A percentile compares a stretch with the other conserved stretches of the same genome.
phyloP scores from a whole-genome alignment of 2,329 filamentous ascomycete species.

The Camillea tinctor region DNA sequence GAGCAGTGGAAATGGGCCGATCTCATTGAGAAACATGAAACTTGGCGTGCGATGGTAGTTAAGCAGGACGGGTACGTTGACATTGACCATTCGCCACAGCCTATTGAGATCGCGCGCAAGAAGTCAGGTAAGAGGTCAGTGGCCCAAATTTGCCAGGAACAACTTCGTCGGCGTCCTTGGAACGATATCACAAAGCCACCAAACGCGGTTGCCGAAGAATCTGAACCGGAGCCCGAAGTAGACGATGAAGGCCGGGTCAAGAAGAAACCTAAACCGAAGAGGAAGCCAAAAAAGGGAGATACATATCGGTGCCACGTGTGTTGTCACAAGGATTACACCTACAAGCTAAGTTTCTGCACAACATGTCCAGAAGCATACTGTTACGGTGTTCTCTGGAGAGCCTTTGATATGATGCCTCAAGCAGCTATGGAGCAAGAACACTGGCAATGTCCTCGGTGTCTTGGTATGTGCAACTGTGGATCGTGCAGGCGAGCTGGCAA shows the following conservation, averaged over 20 bases:
- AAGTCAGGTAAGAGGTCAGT: slow-evolving; percentile 72
- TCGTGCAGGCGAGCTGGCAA: slow-evolving; percentile 65
- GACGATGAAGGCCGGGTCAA: slow-evolving; percentile 65
- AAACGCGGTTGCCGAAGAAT: slow-evolving; percentile 28
- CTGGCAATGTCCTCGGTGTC: slow-evolving; percentile 89
- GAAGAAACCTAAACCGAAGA: slow-evolving; percentile 61
- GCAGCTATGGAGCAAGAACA: slow-evolving; percentile 74
- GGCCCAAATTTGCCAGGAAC: slow-evolving; percentile 91
- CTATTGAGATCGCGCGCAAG: slow-evolving; percentile 68
- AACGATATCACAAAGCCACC: slow-evolving; percentile 71
- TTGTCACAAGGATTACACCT: slow-evolving; percentile 73
- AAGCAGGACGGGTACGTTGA: slow-evolving; percentile 68
- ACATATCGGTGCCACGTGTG: slow-evolving; percentile 77
- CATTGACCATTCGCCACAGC: slow-evolving; percentile 63
- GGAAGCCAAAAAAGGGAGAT: slow-evolving; percentile 54
- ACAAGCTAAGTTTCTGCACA: slow-evolving; percentile 81
- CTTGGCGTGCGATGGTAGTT: slow-evolving; percentile 78
- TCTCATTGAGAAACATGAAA: slow-evolving; percentile 73
- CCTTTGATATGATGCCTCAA: slow-evolving; percentile 87
- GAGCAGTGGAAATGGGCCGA: slow-evolving; percentile 90
- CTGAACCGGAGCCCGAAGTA: slow-evolving; percentile 49
- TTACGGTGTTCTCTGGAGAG: slow-evolving; percentile 88
- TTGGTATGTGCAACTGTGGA: slow-evolving; percentile 82
- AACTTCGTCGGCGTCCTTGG: slow-evolving; percentile 76
- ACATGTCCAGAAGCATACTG: slow-evolving; percentile 79